Conservation (phyloP, 2,329 filamentous ascomycete genomes). For the Pseudogymnoascus sp. region DNA sequence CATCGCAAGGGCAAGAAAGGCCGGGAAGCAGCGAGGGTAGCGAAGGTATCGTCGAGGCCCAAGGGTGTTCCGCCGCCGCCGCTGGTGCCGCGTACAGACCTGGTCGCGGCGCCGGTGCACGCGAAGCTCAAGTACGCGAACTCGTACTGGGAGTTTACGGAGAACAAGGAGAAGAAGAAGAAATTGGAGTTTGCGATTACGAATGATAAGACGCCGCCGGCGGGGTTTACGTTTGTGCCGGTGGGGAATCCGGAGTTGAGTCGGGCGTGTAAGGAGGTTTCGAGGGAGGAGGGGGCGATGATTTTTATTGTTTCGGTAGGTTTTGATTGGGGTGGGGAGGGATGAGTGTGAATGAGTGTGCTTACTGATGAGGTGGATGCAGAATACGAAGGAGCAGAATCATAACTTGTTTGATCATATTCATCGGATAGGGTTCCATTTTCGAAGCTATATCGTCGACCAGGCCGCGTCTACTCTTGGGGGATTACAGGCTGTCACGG, state of each 20-base stretch:
- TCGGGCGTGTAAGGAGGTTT: slow-evolving; percentile 56
- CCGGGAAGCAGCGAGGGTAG: slow-evolving; percentile 19
- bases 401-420: slow-evolving; percentile 38
- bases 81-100: slow-evolving; percentile 23
- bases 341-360: not conserved
- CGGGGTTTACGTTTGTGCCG: slow-evolving; percentile 56
- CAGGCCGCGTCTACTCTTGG: slow-evolving; percentile 37
- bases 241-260: slow-evolving; percentile 56
- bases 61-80: slow-evolving; percentile 20
- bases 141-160: slow-evolving; percentile 55
- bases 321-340: slow-evolving; percentile 13
- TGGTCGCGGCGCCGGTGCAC: slow-evolving; percentile 26
- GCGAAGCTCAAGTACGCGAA: slow-evolving; percentile 42
- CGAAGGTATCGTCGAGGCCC: slow-evolving; percentile 20
- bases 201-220: slow-evolving; percentile 44
- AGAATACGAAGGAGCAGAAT: slow-evolving; percentile 24
- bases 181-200: slow-evolving; percentile 45
- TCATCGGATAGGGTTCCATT: slow-evolving; percentile 54
- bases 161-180: slow-evolving; percentile 58
- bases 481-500: slow-evolving; percentile 22
- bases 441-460: slow-evolving; percentile 52
- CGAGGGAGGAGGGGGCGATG: slow-evolving; percentile 53
- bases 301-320: slow-evolving; percentile 61
- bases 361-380: not conserved
- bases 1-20: slow-evolving; percentile 5